Evolutionary conservation across 345 rosid species (phyloP).

Genomic region (Litchi chinensis): DNA sequence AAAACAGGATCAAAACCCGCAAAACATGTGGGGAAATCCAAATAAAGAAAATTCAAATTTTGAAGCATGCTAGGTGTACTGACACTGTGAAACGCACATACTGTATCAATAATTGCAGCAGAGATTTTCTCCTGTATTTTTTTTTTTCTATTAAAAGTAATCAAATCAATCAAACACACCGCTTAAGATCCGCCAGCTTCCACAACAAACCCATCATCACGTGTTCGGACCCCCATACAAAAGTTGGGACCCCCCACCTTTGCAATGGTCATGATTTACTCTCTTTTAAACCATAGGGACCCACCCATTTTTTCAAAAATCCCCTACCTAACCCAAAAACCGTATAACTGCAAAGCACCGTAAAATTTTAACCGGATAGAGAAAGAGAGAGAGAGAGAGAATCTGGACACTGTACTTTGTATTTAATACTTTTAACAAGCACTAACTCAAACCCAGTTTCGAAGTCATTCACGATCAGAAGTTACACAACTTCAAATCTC

Average conservation of each 20-base stretch:
- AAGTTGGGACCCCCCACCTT: not conserved
- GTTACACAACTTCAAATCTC: slow-evolving; percentile 15
- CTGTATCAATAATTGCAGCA: not conserved
- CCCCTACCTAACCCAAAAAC: not conserved
- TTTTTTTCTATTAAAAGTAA: not conserved
- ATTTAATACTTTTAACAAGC: not conserved
- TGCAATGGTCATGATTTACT: not conserved
- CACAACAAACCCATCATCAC: not conserved
- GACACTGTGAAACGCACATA: not conserved
- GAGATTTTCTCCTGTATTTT: not conserved
- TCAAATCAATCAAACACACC: not conserved
- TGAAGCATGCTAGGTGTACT: not conserved
- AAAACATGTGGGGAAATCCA: not conserved
- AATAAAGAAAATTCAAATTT: slow-evolving; percentile 10
- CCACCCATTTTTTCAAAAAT: not conserved
- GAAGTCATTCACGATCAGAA: not conserved
- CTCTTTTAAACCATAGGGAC: slow-evolving; percentile 2
- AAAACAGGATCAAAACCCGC: not conserved
- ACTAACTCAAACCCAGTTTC: not conserved
- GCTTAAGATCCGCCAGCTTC: not conserved
- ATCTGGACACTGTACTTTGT: not conserved
- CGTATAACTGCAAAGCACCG: not conserved
- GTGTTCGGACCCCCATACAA: not conserved
- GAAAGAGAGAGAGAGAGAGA: not conserved
- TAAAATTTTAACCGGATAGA: not conserved